These are phyloP conservation scores for Mrakia blollopis DNA, from an alignment of 768 basidiomycete genomes.

Conservation along the genomic window DNA sequence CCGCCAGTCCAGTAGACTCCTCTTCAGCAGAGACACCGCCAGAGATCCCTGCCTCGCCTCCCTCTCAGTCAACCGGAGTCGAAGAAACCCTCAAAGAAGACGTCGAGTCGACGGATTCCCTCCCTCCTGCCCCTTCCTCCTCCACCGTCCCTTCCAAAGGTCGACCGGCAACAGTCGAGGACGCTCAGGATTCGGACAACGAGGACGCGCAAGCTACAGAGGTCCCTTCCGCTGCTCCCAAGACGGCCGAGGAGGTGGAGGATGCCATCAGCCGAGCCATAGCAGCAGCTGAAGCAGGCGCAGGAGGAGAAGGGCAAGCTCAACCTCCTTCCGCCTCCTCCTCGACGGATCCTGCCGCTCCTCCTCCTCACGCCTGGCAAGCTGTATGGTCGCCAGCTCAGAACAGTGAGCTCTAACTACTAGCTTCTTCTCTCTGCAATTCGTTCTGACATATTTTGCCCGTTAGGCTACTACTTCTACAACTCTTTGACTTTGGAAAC, in stretches of 20 bases:
- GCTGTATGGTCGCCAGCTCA: constrained; percentile 27
- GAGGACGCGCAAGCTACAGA: constrained; percentile 2
- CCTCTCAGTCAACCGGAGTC: too few relatives aligned
- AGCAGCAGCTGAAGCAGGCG: neutral
- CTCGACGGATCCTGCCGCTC: neutral
- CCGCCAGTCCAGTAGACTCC: neutral
- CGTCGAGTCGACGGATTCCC: neutral
- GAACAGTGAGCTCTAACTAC: constrained; percentile 4
- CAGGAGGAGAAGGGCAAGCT: neutral
- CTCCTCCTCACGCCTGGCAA: constrained; percentile 12
- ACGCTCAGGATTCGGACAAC: constrained; percentile 21
- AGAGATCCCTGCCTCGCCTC: neutral
- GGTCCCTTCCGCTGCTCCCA: neutral
- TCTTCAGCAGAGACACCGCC: neutral
- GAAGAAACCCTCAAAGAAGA: neutral
- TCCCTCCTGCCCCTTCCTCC: neutral
- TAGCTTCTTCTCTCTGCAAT: neutral
- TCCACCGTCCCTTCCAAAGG: constrained; percentile 2
- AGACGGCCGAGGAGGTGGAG: neutral
- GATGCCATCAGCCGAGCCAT: neutral
- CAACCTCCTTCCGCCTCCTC: neutral
- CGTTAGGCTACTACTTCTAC: constrained; percentile 16
- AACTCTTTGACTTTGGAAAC: constrained; percentile 24
- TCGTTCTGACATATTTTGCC: neutral
- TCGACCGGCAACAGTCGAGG: constrained; percentile 26